Base-by-base conservation (phyloP, 78 protist genomes). In the Neovahlkampfia damariscottae region DNA sequence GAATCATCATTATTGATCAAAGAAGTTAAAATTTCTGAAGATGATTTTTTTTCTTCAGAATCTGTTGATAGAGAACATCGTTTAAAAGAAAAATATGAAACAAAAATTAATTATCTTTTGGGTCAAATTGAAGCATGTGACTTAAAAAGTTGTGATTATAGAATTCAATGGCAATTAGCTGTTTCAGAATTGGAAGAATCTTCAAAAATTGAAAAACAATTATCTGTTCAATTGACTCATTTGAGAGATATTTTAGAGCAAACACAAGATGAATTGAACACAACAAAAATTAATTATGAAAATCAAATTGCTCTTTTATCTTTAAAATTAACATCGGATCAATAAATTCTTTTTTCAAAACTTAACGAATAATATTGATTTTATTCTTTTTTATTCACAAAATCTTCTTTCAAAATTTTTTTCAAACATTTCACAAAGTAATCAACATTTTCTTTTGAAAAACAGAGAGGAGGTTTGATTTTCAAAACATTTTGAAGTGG, bases 381-480 rank as follows among this genome's bases (percentile, higher is more conserved):
- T 38, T 71, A 76, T 38, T 67, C 3, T 31, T 31, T 30, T 50
- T 19, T 19, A 50, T n/a, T 50, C n/a, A n/a, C n/a, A n/a, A n/a
- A n/a, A n/a, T n/a, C 70, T 5, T 72, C 76, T 10, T 30, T 34
- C 58, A 78, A 70, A 5, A 34, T 41, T 2, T 2, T 9, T 72
- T 79, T 77, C 5, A 86, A 32, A 32, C 59, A 70, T 10, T 7
- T 40, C 7, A 83, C 69, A 19, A 70, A 4, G 5, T 0, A 0
- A 39, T 81, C 82, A 2, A 31, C 77, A 35, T 87, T 82, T 5
- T 3, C 81, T 0, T 5, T 38, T 9, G 58, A 2, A 58, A 85
- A 35, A 76, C 77, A 68, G 30, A 88, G 1, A 9, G 92, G 92
- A 9, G 92, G 92, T 68, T 88, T 88, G 30, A 88, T 74, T 35